Evolutionary conservation across 495 filamentous ascomycete species (phyloP).

Genomic region (Daldinia caldariorum): DNA sequence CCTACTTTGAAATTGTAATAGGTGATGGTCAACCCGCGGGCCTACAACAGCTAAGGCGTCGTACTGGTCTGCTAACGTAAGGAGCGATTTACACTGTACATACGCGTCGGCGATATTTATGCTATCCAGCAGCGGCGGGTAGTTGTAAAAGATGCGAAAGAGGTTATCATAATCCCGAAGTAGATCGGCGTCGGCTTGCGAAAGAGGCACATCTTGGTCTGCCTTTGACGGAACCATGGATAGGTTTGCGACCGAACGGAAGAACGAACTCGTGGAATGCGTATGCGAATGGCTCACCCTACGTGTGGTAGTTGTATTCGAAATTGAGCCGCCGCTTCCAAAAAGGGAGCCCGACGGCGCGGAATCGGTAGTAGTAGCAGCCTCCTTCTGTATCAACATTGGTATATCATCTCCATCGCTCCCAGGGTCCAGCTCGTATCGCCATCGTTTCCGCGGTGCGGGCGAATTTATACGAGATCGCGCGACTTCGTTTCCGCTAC

Average conservation of each 20-base stretch:
- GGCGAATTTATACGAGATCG: constrained; percentile 40
- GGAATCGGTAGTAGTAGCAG: constrained; percentile 30
- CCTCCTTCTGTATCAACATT: constrained; percentile 83
- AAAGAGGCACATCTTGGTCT: constrained; percentile 53
- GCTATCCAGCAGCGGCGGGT: constrained; percentile 78
- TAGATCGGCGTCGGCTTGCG: constrained; percentile 69
- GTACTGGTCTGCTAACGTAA: constrained; percentile 88
- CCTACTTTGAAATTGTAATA: constrained; percentile 86
- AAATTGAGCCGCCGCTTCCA: constrained; percentile 46
- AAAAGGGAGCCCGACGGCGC: constrained; percentile 54
- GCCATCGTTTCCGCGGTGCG: constrained; percentile 72
- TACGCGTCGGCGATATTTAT: constrained; percentile 91
- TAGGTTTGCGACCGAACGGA: constrained; percentile 85
- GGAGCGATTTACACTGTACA: constrained; percentile 87
- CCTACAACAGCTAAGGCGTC: constrained; percentile 89
- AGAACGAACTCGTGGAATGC: constrained; percentile 73
- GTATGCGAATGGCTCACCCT: constrained; percentile 63
- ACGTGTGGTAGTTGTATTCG: constrained; percentile 38
- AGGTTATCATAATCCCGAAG: constrained; percentile 93
- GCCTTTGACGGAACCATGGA: constrained; percentile 58
- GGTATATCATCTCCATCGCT: constrained; percentile 79
- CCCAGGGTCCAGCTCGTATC: constrained; percentile 86
- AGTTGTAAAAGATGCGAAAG: constrained; percentile 92
- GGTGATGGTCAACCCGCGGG: constrained; percentile 89
- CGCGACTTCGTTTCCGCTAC: constrained; percentile 36